phyloP scores from a whole-genome alignment of 352 stramenopile species.

The Globisporangium solare region DNA sequence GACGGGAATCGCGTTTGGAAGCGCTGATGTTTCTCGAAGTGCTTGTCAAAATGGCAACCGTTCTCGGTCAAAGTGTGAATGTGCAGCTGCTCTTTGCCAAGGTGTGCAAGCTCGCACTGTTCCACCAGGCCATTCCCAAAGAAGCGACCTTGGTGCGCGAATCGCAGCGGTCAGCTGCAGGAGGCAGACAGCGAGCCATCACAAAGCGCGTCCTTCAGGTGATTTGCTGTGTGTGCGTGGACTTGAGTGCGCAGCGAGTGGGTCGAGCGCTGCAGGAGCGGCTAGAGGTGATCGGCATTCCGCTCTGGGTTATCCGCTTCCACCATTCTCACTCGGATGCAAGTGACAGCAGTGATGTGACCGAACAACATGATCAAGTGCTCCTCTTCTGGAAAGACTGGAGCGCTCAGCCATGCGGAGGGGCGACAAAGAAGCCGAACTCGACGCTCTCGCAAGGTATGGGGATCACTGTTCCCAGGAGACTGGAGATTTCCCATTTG shows the following conservation, averaged over 20 bases:
- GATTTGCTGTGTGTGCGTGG: constrained; percentile 28
- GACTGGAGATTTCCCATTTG: no score
- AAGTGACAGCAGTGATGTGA: background rate
- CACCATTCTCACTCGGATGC: constrained; percentile 12
- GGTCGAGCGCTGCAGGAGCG: constrained; percentile 18
- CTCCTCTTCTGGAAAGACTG: constrained; percentile 31
- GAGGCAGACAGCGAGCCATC: constrained; percentile 13
- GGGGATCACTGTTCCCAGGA: background rate
- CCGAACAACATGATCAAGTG: background rate
- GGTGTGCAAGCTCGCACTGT: constrained; percentile 20
- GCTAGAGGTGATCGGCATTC: constrained; percentile 18
- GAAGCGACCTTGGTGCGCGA: constrained; percentile 13
- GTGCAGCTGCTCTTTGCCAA: constrained; percentile 21
- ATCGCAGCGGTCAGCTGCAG: background rate
- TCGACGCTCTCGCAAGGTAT: background rate
- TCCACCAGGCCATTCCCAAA: constrained; percentile 17
- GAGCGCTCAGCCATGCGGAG: constrained; percentile 4
- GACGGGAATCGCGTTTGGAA: constrained; percentile 15
- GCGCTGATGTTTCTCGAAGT: constrained; percentile 19
- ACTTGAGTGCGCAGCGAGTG: constrained; percentile 21
- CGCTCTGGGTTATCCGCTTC: constrained; percentile 20
- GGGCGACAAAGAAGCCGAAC: background rate
- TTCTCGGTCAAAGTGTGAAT: constrained; percentile 15
- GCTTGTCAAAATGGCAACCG: constrained; percentile 1
- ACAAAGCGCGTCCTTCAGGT: constrained; percentile 36